Conservation (phyloP, 805 yeast species). For the Candida silvatica region DNA sequence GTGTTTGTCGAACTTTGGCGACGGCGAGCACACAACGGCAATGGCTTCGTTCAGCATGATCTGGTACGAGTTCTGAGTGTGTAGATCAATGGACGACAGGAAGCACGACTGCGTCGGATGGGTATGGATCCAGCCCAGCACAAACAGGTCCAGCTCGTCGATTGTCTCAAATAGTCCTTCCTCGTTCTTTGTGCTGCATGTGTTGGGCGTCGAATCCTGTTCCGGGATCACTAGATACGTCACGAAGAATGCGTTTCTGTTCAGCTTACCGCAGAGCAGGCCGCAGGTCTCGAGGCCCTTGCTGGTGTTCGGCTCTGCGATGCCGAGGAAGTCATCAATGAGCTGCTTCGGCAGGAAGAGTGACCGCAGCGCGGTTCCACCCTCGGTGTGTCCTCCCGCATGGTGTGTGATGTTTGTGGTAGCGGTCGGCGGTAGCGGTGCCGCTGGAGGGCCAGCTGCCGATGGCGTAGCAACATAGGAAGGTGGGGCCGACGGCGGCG, state of each 20-base stretch:
- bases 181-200: slow-evolving; percentile 55
- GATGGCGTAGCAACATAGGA: too few species aligned
- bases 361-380: slow-evolving; percentile 46
- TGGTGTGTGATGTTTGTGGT: slow-evolving; percentile 24
- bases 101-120: slow-evolving; percentile 71
- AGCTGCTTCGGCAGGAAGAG: slow-evolving; percentile 40
- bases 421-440: too few species aligned
- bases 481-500: too few species aligned
- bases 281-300: slow-evolving; percentile 58
- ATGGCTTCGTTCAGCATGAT: slow-evolving; percentile 63
- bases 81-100: slow-evolving; percentile 56
- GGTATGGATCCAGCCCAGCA: slow-evolving; percentile 71
- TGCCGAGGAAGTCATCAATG: slow-evolving; percentile 31
- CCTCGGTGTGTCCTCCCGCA: slow-evolving; percentile 38
- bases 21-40: slow-evolving; percentile 60
- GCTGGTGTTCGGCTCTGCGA: slow-evolving; percentile 42
- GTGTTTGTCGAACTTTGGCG: slow-evolving; percentile 29
- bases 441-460: too few species aligned
- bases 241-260: slow-evolving; percentile 52
- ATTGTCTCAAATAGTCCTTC: slow-evolving; percentile 47
- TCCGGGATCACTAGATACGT: slow-evolving; percentile 56
- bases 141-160: slow-evolving; percentile 46
- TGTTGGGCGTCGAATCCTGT: slow-evolving; percentile 53
- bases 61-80: slow-evolving; percentile 62
- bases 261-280: slow-evolving; percentile 53